Conservation (phyloP, 2,329 filamentous ascomycete genomes). For the Blastomyces parvus region DNA sequence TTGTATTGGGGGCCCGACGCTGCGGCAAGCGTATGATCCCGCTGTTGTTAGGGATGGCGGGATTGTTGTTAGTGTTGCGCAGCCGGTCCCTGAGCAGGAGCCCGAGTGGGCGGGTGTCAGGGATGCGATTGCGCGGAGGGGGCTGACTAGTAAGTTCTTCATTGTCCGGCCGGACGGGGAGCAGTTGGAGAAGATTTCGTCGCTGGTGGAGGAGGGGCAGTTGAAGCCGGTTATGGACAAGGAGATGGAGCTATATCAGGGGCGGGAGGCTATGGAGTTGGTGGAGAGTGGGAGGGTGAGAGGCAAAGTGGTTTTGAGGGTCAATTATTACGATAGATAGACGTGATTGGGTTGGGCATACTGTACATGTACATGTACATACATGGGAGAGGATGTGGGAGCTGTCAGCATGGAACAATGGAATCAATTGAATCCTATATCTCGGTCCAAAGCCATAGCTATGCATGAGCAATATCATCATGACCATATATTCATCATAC, state of each 20-base stretch:
- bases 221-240: constrained; percentile 27
- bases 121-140: constrained; percentile 7
- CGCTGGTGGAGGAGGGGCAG: constrained; percentile 28
- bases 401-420: background rate
- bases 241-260: constrained; percentile 28
- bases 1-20: constrained; percentile 27
- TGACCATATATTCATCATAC: background rate
- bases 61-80: constrained; percentile 27
- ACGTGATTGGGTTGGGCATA: background rate
- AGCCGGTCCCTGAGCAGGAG: constrained; percentile 16
- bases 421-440: constrained; percentile 9
- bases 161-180: constrained; percentile 29
- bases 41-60: constrained; percentile 28
- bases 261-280: constrained; percentile 27
- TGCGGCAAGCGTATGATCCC: constrained; percentile 27
- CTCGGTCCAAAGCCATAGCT: background rate
- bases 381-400: background rate
- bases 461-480: background rate
- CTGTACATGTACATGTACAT: no score
- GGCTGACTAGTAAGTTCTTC: constrained; percentile 27
- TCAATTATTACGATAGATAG: constrained; percentile 18
- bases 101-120: constrained; percentile 10
- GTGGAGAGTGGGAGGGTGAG: constrained; percentile 22
- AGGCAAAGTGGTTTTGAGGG: constrained; percentile 28
- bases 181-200: constrained; percentile 27